Percentiles rank a stretch among this genome's conserved stretches.
Conservation (phyloP, 345 rosid genomes). For the Sonneratia alba region DNA sequence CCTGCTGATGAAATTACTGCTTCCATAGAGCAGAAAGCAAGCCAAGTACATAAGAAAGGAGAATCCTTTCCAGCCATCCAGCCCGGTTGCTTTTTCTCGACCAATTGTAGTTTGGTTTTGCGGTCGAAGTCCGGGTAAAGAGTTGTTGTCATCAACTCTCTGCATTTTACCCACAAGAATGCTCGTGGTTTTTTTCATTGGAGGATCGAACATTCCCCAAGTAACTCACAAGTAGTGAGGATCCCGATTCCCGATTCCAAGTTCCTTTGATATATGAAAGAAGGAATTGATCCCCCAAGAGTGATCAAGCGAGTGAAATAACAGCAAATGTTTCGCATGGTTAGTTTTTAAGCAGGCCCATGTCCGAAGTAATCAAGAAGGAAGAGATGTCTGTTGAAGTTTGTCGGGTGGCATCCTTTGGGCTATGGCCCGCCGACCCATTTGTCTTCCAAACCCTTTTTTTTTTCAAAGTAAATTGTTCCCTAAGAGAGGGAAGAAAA, state of each 20-base stretch:
- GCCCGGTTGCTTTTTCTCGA: not conserved
- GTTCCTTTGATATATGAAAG: not conserved
- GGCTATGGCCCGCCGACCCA: conserved; percentile 1
- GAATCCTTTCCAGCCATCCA: not conserved
- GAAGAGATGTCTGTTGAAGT: not conserved
- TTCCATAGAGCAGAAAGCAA: not conserved
- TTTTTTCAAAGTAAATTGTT: not conserved
- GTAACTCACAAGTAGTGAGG: not conserved
- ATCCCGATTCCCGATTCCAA: not conserved
- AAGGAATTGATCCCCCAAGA: not conserved
- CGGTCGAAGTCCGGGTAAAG: not conserved
- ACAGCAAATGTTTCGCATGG: not conserved
- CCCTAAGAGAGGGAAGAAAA: not conserved
- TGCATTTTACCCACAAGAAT: not conserved
- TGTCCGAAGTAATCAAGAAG: not conserved
- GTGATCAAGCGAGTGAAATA: not conserved
- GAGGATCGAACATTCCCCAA: no score
- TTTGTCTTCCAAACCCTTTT: not conserved
- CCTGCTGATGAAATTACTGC: not conserved
- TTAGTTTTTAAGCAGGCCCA: not conserved
- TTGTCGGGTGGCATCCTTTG: not conserved
- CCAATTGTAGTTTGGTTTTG: not conserved
- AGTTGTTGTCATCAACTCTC: not conserved
- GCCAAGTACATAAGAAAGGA: not conserved
- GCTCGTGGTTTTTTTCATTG: not conserved